Evolutionary conservation across 176 grass and related monocot genomes (phyloP).

Genomic region (Elaeis guineensis): DNA sequence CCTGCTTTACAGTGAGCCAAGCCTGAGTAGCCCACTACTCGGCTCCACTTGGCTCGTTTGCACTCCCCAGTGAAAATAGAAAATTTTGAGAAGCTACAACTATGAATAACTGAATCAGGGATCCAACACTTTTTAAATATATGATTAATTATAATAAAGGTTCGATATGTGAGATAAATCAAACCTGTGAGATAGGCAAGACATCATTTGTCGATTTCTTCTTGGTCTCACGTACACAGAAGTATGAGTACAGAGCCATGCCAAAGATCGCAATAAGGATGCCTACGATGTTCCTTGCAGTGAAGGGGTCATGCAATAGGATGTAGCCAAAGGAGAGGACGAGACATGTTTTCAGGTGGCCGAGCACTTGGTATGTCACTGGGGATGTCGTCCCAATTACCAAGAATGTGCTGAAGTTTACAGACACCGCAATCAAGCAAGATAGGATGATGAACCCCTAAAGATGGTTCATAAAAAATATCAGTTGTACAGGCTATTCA

Average conservation of each 20-base stretch:
- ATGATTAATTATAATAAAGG: too few species aligned
- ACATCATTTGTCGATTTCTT: constrained; percentile 32
- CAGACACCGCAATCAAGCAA: constrained; percentile 63
- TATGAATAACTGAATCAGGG: too few species aligned
- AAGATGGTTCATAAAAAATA: not conserved
- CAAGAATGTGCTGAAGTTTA: constrained; percentile 96
- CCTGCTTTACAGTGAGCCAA: too few species aligned
- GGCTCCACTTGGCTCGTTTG: too few species aligned
- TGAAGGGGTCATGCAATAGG: constrained; percentile 70
- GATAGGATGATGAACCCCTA: constrained; percentile 75
- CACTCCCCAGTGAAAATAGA: too few species aligned
- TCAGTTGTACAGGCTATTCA: not conserved
- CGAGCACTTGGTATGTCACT: constrained; percentile 92
- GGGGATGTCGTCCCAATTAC: constrained; percentile 90
- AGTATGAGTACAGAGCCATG: constrained; percentile 82
- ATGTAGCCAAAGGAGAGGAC: constrained; percentile 76
- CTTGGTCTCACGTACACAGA: constrained; percentile 52
- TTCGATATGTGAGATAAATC: not conserved
- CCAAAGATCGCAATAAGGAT: constrained; percentile 90
- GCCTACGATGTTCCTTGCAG: constrained; percentile 52
- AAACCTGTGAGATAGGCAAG: constrained; percentile 31
- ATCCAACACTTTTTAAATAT: too few species aligned
- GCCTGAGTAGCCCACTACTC: too few species aligned
- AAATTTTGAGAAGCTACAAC: too few species aligned
- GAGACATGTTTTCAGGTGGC: constrained; percentile 91